phyloP scores from a whole-genome alignment of 495 filamentous ascomycete genomes.

The Podospora pseudopauciseta region DNA sequence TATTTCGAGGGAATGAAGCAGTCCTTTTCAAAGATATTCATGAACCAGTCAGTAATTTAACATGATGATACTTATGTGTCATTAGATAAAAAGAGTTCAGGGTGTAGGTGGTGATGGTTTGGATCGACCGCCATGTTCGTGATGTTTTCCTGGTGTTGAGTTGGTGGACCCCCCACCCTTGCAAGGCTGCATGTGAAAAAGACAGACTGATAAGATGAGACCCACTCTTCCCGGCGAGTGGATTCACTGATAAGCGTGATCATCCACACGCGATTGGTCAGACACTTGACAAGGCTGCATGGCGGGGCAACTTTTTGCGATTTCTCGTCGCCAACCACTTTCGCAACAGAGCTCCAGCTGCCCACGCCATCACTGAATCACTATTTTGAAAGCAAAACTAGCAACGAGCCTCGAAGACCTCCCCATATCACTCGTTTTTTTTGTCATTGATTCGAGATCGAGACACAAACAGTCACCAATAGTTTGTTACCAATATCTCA shows the following conservation, averaged over 20 bases:
- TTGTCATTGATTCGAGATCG: background rate
- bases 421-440: too few relatives aligned
- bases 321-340: slow-evolving; percentile 22
- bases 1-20: background rate
- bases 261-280: background rate
- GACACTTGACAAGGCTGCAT: slow-evolving; percentile 20
- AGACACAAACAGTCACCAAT: background rate
- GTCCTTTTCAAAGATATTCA: background rate
- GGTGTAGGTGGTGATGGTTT: background rate
- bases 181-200: background rate
- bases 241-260: background rate
- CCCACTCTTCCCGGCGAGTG: background rate
- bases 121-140: background rate
- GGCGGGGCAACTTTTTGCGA: slow-evolving; percentile 24
- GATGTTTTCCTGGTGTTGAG: background rate
- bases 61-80: background rate
- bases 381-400: background rate
- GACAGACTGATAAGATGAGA: background rate
- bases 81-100: background rate
- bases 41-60: background rate
- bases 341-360: background rate
- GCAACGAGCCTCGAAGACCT: too few relatives aligned
- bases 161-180: background rate
- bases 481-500: background rate
- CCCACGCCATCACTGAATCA: background rate